phyloP scores from a whole-genome alignment of 225 moss, liverwort and hornwort species.

The Pseudoscleropodium purum region DNA sequence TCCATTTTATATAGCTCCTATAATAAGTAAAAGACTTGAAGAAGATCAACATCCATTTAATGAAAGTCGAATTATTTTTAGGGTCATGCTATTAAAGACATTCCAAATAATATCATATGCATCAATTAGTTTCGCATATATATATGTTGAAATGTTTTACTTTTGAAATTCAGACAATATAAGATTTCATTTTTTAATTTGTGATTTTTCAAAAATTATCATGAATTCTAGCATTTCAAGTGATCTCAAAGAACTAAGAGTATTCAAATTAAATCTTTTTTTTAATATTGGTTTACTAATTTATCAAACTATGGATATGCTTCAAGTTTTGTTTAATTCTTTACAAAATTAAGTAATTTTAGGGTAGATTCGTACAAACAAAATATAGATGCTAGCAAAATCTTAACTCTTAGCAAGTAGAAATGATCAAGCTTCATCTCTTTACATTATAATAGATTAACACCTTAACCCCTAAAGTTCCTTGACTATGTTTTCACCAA shows the following conservation, averaged over 20 bases:
- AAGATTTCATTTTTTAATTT: no score
- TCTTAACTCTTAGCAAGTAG: no score
- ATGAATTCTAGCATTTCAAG: background rate
- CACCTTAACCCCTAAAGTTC: no score
- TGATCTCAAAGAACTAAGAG: background rate
- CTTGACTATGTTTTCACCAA: no score
- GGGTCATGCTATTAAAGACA: background rate
- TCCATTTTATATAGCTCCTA: accelerated
- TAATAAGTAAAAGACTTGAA: background rate
- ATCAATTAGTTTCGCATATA: background rate
- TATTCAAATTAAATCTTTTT: background rate
- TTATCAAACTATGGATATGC: background rate
- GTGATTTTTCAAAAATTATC: no score
- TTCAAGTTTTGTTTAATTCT: background rate
- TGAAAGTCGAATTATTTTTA: background rate
- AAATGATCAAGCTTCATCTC: background rate
- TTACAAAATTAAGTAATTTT: background rate
- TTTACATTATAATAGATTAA: background rate
- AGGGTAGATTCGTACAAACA: accelerated
- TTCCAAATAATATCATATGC: background rate
- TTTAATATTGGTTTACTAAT: background rate
- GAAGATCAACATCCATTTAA: no score
- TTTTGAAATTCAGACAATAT: background rate
- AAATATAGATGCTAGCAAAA: background rate
- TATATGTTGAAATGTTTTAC: background rate